Base-by-base conservation (phyloP, 306 rosid species). In the Begonia fuchsioides region DNA sequence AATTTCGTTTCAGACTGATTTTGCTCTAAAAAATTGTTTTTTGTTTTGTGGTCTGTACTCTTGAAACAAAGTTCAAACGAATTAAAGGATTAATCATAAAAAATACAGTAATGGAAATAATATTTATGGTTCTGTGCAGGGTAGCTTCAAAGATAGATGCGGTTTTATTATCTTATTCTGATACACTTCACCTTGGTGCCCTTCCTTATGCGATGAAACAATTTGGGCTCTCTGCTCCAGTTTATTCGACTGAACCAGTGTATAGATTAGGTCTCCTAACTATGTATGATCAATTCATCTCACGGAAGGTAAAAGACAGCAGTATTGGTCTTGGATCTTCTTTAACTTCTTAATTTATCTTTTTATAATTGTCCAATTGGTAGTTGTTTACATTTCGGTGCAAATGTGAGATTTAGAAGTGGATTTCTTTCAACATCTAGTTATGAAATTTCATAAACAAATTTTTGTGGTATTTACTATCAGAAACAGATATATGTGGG, bases 171-270 rank as follows among this genome's bases (percentile, higher is more conserved):
- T 90, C 97, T 11, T 87, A 90, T 51, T 63, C 92, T 0, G 97
- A 90, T 51, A 90, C 95, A 1, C 95, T 90, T 59, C 97, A 90
- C 75, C 92, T 90, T 41, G 97, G 95, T 50, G 95, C 94, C 1
- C 81, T 90, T 15, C 93, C 95, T 1, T 84, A 79, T 65, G 95
- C 97, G 52, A 65, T 75, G 71, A 90, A 79, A 57, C 77, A 84
- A 32, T 69, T 90, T 59, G 95, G 94, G 50, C 93, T 90, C 43
- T 61, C 87, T 50, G 94, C 95, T 16, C 82, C 80, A 4, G 75
- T 90, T 44, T 90, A 43, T 63, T 72, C 94, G 6, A 90, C 97
- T 2, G 97, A 84, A 55, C 97, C 97, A 9, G 94, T 81, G 19
- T 84, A 72, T 43, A 66, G 97, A 66, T 51, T 90, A 48, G 97